Conservation (phyloP, 163 green algal genomes). For the Coccomyxa subellipsoidea region DNA sequence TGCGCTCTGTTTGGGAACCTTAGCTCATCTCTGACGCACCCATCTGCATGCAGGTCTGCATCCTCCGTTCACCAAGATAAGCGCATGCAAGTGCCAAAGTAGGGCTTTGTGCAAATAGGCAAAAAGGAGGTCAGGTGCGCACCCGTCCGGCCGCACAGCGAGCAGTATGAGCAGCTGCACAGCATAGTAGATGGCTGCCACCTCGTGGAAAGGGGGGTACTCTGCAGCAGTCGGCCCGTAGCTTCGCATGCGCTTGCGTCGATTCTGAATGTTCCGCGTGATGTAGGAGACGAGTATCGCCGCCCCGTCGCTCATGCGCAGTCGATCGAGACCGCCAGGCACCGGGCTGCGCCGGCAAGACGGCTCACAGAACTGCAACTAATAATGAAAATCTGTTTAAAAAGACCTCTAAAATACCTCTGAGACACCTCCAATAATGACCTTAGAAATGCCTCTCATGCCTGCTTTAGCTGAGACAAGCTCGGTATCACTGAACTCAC, state of each 20-base stretch:
- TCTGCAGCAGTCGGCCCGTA: not conserved
- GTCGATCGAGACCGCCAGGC: not conserved
- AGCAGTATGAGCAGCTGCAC: not conserved
- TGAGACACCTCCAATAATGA: too few relatives aligned
- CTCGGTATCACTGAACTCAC: too few relatives aligned
- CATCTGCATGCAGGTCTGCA: too few relatives aligned
- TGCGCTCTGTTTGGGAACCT: too few relatives aligned
- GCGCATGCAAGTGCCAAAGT: not conserved
- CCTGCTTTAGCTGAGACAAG: too few relatives aligned
- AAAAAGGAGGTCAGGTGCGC: not conserved
- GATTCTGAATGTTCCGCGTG: not conserved
- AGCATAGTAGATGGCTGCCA: not conserved
- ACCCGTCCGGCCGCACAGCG: not conserved
- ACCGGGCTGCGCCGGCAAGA: not conserved
- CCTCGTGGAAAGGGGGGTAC: not conserved
- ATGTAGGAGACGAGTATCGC: not conserved
- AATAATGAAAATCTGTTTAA: not conserved
- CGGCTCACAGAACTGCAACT: not conserved
- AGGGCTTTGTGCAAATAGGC: not conserved
- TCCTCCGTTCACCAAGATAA: too few relatives aligned
- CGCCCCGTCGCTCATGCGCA: not conserved
- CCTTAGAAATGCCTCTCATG: too few relatives aligned
- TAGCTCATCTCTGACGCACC: too few relatives aligned
- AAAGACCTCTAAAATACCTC: too few relatives aligned
- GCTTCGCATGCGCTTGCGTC: not conserved